Base-by-base conservation (phyloP, 345 rosid species). In the Psidium guajava region DNA sequence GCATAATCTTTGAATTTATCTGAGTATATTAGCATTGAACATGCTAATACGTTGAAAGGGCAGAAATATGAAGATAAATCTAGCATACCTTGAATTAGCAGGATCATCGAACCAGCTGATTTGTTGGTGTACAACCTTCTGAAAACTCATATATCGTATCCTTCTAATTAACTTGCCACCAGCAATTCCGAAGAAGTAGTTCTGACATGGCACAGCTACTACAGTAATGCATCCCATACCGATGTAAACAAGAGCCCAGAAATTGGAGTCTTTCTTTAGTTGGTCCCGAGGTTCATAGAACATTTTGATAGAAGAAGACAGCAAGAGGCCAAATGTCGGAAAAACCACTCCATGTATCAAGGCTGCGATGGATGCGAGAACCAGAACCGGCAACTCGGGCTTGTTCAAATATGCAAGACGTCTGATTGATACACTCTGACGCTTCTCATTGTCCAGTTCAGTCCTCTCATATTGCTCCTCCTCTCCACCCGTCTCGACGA, bases 61-160 rank as follows among this genome's bases (percentile, higher is more conserved):
- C 27, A 28, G 32, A 14, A 52, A 24, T 58, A 55, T 49, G n/a
- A 49, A 56, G 53, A 73, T 4, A 56, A 40, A 54, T 28, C 42
- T 6, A 40, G 81, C 86, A 36, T 49, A 91, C 96, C 96, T 96
- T 11, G 99, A 90, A 84, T 96, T 95, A 28, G 91, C 86, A 74
- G 96, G 89, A 85, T 94, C 96, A 81, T 96, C 99, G 28, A 96
- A 96, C 96, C 98, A 96, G 87, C 95, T 90, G 82, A 96, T 95
- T 74, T 95, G 92, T 86, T 95, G 98, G 89, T 93, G 95, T 57
- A 93, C 98, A 36, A 95, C 93, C 87, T 93, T 94, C 87, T 93
- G 92, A 85, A 96, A 96, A 2, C 94, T 90, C 92, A 91, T 80
- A 24, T 93, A 87, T 24, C 99, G 90, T 52, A 95, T 94, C 83